Conservation (phyloP, 2,329 filamentous ascomycete genomes). For the Cladorrhinum sp. region DNA sequence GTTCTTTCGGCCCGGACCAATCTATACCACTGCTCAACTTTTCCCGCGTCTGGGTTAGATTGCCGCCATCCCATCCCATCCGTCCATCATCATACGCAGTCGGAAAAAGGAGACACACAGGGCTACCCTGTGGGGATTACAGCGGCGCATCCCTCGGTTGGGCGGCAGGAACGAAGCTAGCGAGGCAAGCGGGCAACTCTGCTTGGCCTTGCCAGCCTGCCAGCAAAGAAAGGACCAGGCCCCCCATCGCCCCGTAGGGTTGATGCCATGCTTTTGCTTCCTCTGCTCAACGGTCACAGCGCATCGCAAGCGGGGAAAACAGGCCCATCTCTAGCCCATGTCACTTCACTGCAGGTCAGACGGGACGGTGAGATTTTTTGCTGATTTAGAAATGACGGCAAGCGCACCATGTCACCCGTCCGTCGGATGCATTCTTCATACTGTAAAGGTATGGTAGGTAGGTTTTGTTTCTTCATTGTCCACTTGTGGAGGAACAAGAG, state of each 20-base stretch:
- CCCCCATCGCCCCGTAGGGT: background rate
- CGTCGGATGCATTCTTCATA: background rate
- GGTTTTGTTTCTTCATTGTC: too few species aligned
- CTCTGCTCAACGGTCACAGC: background rate
- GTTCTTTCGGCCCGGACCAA: background rate
- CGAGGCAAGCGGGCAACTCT: background rate
- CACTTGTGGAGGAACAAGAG: background rate
- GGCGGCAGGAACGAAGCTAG: background rate
- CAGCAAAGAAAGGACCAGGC: too few species aligned
- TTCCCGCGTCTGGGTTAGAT: background rate
- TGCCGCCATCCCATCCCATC: background rate
- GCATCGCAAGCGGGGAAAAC: slow-evolving; percentile 2
- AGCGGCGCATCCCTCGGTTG: background rate
- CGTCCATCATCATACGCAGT: background rate
- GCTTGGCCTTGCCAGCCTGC: too few species aligned
- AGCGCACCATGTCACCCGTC: background rate
- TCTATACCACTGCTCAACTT: background rate
- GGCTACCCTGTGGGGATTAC: background rate
- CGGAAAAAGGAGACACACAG: background rate
- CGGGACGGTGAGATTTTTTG: background rate
- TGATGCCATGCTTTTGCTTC: background rate
- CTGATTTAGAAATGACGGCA: background rate
- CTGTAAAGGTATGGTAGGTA: background rate
- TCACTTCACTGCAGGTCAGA: slow-evolving; percentile 1
- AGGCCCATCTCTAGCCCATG: background rate